phyloP scores from a whole-genome alignment of 1,139 yeast genomes.

The Blastobotrys petasosporus region DNA sequence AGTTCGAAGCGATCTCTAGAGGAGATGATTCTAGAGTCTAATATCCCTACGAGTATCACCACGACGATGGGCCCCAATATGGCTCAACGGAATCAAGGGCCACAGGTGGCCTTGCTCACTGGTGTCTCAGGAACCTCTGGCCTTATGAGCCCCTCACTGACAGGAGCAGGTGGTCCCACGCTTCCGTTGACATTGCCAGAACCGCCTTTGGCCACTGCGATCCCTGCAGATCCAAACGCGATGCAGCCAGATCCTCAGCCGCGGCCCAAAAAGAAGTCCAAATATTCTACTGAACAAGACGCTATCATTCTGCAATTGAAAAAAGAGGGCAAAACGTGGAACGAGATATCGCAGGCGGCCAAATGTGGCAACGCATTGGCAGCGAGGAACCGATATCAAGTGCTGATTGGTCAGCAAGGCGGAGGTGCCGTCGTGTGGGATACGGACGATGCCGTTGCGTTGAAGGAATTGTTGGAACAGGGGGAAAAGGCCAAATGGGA shows the following conservation, averaged over 20 bases:
- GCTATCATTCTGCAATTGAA: slow-evolving; percentile 56
- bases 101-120: slow-evolving; percentile 16
- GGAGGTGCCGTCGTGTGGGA: slow-evolving; percentile 66
- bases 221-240: slow-evolving; percentile 34
- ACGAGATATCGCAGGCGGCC: slow-evolving; percentile 63
- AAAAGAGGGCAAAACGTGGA: slow-evolving; percentile 63
- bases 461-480: slow-evolving; percentile 53
- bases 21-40: slow-evolving; percentile 27
- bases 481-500: slow-evolving; percentile 72
- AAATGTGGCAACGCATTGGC: slow-evolving; percentile 65
- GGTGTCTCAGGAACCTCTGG: slow-evolving; percentile 15
- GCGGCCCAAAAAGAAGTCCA: slow-evolving; percentile 55
- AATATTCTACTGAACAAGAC: slow-evolving; percentile 65
- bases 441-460: slow-evolving; percentile 47
- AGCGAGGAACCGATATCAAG: slow-evolving; percentile 74
- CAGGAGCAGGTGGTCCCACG: slow-evolving; percentile 18
- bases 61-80: slow-evolving; percentile 8
- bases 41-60: slow-evolving; percentile 23
- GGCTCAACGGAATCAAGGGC: slow-evolving; percentile 13
- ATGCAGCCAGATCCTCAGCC: slow-evolving; percentile 39
- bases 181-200: slow-evolving; percentile 30
- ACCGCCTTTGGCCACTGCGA: slow-evolving; percentile 33
- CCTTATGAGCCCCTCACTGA: slow-evolving; percentile 11
- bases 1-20: slow-evolving; percentile 29
- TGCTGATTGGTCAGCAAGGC: slow-evolving; percentile 77